Evolutionary conservation across 352 stramenopile genomes (phyloP).

Genomic region (Phytophthora citricola): DNA sequence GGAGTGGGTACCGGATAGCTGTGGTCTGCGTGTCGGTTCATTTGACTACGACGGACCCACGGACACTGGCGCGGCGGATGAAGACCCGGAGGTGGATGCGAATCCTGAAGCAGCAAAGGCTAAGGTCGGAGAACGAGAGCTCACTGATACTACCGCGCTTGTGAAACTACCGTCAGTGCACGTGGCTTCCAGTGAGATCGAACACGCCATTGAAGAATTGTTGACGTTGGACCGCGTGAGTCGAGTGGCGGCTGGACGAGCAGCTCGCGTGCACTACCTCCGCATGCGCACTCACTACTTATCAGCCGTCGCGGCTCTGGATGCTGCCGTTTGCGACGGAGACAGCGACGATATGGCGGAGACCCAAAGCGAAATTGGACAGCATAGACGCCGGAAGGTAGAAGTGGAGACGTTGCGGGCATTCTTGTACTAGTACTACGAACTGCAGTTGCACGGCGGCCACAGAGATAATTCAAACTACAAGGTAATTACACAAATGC

Average conservation of each 20-base stretch:
- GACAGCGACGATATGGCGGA: conserved; percentile 58
- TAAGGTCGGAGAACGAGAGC: conserved; percentile 7
- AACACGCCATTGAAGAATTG: conserved; percentile 53
- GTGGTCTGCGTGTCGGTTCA: conserved; percentile 62
- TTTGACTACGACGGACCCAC: conserved; percentile 40
- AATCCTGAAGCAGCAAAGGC: not conserved
- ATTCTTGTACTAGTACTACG: conserved; percentile 57
- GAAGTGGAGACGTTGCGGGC: conserved; percentile 66
- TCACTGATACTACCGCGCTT: conserved; percentile 6
- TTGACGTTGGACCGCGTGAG: conserved; percentile 59
- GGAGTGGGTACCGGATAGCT: conserved; percentile 68
- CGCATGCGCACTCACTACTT: conserved; percentile 70
- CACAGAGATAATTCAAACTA: too few relatives aligned
- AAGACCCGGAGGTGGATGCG: conserved; percentile 7
- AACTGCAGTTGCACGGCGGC: too few relatives aligned
- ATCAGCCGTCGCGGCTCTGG: conserved; percentile 68
- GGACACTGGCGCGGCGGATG: conserved; percentile 11
- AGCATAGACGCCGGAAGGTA: conserved; percentile 58
- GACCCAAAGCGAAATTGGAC: conserved; percentile 62
- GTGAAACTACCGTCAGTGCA: conserved; percentile 56
- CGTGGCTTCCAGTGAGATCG: conserved; percentile 62
- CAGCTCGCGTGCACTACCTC: conserved; percentile 66
- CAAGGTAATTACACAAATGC: too few relatives aligned
- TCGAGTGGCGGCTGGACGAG: conserved; percentile 59
- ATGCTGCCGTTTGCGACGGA: conserved; percentile 67